These are phyloP conservation scores for Bruguiera sexangula DNA, from an alignment of 345 rosid species.

Conservation along the genomic window DNA sequence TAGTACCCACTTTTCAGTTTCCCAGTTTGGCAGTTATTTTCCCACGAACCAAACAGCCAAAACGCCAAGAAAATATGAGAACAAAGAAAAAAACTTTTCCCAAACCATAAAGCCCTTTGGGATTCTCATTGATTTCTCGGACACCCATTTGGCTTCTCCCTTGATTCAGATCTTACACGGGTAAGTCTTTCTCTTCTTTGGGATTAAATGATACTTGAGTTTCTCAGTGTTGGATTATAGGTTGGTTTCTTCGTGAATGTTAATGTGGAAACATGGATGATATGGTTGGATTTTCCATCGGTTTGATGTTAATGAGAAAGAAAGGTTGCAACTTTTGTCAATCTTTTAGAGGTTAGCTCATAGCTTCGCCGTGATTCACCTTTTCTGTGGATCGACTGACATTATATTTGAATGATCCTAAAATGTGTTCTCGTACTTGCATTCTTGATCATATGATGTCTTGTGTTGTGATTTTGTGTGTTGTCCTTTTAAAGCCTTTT, in stretches of 20 bases:
- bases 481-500: too few relatives aligned
- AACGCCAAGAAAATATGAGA: background rate
- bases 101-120: background rate
- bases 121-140: background rate
- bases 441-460: too few relatives aligned
- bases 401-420: background rate
- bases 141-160: background rate
- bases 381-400: background rate
- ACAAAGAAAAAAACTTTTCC: background rate
- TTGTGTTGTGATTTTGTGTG: too few relatives aligned
- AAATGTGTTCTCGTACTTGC: background rate
- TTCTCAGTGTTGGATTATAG: background rate
- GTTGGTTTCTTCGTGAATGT: background rate
- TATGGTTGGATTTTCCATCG: background rate
- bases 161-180: background rate
- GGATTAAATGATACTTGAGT: too few relatives aligned
- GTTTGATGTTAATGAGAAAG: background rate
- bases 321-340: background rate
- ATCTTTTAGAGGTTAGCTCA: background rate
- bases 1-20: background rate
- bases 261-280: background rate
- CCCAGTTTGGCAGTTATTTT: background rate
- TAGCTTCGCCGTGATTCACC: background rate
- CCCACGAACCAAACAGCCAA: slow-evolving; percentile 3
- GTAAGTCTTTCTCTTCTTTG: background rate